Base-by-base conservation (phyloP, 2,329 filamentous ascomycete genomes). In the Colletotrichum spinosum region DNA sequence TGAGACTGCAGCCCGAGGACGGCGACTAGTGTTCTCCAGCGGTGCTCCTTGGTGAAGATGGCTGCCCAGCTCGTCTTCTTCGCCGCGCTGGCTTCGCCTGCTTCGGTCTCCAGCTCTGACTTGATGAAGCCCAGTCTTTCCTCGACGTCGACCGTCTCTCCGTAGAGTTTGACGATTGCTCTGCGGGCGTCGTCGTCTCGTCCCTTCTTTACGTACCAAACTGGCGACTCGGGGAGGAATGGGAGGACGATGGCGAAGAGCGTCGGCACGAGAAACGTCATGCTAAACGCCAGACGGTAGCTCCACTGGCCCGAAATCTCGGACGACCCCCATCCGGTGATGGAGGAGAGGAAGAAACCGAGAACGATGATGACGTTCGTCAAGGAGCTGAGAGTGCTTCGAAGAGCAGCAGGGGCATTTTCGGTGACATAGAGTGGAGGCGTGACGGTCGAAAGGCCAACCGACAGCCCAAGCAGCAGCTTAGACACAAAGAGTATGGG, bases 331-430 rank as follows among this genome's bases (percentile, higher is more conserved):
- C 53, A 74, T 0, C 70, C 72, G 0, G 72, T 74, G 38, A 74
- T 67, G 7, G 72, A 74, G 0, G 72, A 74, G 3, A 74, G 67
- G 41, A 74, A 74, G 61, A 74, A 74, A 0, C 72, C 72, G 0
- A 74, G 54, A 0, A 74, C 72, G 4, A 74, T 74, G 50, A 74
- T 72, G 45, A 74, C 72, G 62, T 74, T 74, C 39, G 72, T 74
- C 0, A 73, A 48, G 0, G 72, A 74, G 39, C 72, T 74, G 11
- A 69, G 65, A 2, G 70, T 70, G 44, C 70, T 73, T 61, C 72
- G 62, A 0, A 74, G 71, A 0, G 72, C 72, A 0, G 71, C 71
- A 0, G 72, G 72, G 2, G 72, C 72, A 9, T 73, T 74, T 44
- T 74, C 72, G 2, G 72, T 74, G 15, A 74, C 72, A 10, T 74